Base-by-base conservation (phyloP, 352 stramenopile species). In the Globisporangium paroecandrum region DNA sequence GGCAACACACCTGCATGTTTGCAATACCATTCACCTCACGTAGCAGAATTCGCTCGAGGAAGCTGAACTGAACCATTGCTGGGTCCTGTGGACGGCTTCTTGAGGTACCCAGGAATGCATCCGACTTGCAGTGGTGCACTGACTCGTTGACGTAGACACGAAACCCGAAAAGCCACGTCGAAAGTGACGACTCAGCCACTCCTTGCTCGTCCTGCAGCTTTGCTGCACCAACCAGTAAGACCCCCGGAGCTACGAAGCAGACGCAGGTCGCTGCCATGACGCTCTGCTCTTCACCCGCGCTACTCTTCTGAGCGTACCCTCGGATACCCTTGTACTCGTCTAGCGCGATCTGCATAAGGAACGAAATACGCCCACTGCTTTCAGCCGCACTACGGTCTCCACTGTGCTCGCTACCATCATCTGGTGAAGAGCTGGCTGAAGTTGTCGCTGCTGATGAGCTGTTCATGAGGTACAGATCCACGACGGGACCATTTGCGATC, bases 111-210 rank as follows among this genome's bases (percentile, higher is more conserved):
- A 25, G n/a, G 29, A 3, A 20, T 27, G 27, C 15, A 3, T 64
- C 43, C 62, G 58, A 64, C 15, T 29, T 20, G 67, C 6, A 67
- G 67, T 43, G 65, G 29, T 3, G 20, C 41, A 38, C 56, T 57
- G 60, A 65, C 67, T 25, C 53, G 53, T 62, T 62, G 1, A 64
- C 20, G 58, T 83, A 90, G 27, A 89, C 58, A 0, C 81, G 76
- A 34, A 90, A 89, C 3, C 82, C 82, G 62, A 85, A 71, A 4
- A 90, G 46, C 15, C 84, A 79, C 38, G 53, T 47, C 5, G n/a
- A 58, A 36, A 13, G 12, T 43, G 9, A 7, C 9, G n/a, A 9
- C 12, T 47, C 12, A 41, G 7, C 25, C 3, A 3, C 65, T 27
- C 6, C 58, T 4, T 57, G 57, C 8, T 58, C 12, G 59, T n/a